A percentile compares a stretch with the other conserved stretches of the same genome.
phyloP scores from a whole-genome alignment of 257 asterid genomes.

The Solanum pinnatisectum region DNA sequence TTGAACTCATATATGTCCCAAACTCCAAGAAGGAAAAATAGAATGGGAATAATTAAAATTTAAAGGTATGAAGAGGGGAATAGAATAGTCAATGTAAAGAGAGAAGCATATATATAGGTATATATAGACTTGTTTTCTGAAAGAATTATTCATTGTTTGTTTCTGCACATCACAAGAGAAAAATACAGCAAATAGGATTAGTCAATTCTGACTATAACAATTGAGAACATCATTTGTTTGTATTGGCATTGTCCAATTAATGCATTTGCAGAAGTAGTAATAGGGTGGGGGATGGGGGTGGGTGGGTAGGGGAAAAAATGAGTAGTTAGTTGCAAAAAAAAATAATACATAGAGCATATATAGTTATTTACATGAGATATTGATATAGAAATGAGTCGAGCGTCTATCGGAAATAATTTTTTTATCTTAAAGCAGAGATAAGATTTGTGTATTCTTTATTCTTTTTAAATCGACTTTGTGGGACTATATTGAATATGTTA shows the following conservation, averaged over 20 bases:
- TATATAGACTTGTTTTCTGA: not conserved
- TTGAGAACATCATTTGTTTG: conserved; percentile 20
- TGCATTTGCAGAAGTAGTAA: not conserved
- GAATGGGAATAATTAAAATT: not conserved
- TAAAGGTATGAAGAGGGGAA: not conserved
- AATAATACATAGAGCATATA: not conserved
- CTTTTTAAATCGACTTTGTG: too few relatives aligned
- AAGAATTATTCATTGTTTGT: conserved; percentile 4
- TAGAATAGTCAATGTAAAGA: not conserved
- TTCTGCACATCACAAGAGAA: not conserved
- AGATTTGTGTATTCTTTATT: too few relatives aligned
- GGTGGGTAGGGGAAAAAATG: not conserved
- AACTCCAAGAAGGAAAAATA: conserved; percentile 5
- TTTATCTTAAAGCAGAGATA: too few relatives aligned
- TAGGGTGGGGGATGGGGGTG: not conserved
- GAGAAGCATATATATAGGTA: not conserved
- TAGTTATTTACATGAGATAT: not conserved
- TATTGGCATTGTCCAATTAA: conserved; percentile 4
- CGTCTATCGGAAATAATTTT: fast-evolving
- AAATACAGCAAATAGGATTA: not conserved
- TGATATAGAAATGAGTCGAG: not conserved
- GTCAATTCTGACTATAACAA: conserved; percentile 37
- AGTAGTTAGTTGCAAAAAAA: not conserved
- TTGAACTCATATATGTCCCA: not conserved
- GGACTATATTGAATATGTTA: too few relatives aligned